Conservation (phyloP, 768 basidiomycete species). For the Xerocomellus dryophilus region DNA sequence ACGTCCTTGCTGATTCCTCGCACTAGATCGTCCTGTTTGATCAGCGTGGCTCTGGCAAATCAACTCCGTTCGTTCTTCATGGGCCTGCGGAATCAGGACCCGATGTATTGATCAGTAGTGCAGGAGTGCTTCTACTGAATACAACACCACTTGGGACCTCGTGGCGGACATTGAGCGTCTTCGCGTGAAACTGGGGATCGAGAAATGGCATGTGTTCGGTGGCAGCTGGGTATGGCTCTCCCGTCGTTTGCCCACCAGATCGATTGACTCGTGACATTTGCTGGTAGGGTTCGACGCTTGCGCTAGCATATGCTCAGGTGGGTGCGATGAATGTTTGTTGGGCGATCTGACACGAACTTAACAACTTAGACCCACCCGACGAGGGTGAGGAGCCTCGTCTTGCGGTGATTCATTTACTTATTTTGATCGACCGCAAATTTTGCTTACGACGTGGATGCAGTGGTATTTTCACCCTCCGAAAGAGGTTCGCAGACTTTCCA, state of each 20-base stretch:
- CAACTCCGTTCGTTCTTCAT: conserved; percentile 61
- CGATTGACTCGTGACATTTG: not conserved
- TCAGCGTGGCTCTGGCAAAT: conserved; percentile 86
- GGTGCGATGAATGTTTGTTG: not conserved
- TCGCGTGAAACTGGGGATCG: conserved; percentile 68
- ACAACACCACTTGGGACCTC: conserved; percentile 94
- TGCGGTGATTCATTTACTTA: conserved; percentile 49
- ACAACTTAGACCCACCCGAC: conserved; percentile 67
- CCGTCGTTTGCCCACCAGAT: not conserved
- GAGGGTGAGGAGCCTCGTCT: conserved; percentile 70
- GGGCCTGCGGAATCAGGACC: not conserved
- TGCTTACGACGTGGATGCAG: conserved; percentile 34
- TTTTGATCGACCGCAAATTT: not conserved
- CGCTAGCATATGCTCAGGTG: conserved; percentile 84
- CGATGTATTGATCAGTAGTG: conserved; percentile 4
- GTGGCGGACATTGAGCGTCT: conserved; percentile 87
- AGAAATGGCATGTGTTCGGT: conserved; percentile 94
- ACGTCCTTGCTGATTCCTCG: not conserved
- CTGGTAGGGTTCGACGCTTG: conserved; percentile 76
- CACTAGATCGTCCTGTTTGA: conserved; percentile 80
- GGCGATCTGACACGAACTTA: not conserved
- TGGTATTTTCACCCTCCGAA: conserved; percentile 85
- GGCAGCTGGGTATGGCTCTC: conserved; percentile 75
- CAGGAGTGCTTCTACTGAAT: conserved; percentile 71
- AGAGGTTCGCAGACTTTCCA: conserved; percentile 45